These are phyloP conservation scores for Melampsora occidentalis DNA, from an alignment of 1,284 basidiomycete genomes.

Conservation along the genomic window DNA sequence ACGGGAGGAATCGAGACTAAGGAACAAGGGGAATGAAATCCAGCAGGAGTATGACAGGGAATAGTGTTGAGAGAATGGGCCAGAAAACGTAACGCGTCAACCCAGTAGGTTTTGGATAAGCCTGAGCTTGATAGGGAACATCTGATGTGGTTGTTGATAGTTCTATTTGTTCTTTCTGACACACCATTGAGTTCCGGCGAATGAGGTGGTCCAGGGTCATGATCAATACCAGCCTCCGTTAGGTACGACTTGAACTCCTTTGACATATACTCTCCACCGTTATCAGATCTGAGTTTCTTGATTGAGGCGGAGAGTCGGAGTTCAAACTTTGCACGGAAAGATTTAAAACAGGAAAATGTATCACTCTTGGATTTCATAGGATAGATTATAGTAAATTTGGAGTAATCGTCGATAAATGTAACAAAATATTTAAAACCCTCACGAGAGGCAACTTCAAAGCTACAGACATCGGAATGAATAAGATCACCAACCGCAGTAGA, in stretches of 20 bases:
- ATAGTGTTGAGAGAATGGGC: not conserved
- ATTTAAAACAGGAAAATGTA: not conserved
- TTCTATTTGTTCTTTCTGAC: constrained; percentile 10
- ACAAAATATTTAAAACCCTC: too few relatives aligned
- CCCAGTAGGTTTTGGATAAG: constrained; percentile 15
- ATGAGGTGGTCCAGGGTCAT: constrained; percentile 27
- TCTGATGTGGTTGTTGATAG: not conserved
- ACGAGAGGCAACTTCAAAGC: not conserved
- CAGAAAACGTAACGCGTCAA: not conserved
- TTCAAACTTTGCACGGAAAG: constrained; percentile 6
- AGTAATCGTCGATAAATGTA: constrained; percentile 21
- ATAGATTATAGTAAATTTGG: constrained; percentile 1
- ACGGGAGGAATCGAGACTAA: not conserved
- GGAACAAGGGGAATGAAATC: not conserved
- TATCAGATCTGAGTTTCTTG: constrained; percentile 50
- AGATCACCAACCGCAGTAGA: not conserved
- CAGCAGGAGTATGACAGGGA: constrained; percentile 10
- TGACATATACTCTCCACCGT: constrained; percentile 52
- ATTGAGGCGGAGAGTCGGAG: not conserved
- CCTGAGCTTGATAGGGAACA: not conserved
- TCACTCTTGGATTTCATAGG: constrained; percentile 8
- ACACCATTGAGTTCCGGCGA: constrained; percentile 30
- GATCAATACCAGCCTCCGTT: constrained; percentile 9
- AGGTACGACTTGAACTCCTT: constrained; percentile 51
- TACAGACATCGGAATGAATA: constrained; percentile 3